Evolutionary conservation across 768 basidiomycete genomes (phyloP), one percentile per base, ranked within the genome.

Genomic region (Chiua virens): DNA sequence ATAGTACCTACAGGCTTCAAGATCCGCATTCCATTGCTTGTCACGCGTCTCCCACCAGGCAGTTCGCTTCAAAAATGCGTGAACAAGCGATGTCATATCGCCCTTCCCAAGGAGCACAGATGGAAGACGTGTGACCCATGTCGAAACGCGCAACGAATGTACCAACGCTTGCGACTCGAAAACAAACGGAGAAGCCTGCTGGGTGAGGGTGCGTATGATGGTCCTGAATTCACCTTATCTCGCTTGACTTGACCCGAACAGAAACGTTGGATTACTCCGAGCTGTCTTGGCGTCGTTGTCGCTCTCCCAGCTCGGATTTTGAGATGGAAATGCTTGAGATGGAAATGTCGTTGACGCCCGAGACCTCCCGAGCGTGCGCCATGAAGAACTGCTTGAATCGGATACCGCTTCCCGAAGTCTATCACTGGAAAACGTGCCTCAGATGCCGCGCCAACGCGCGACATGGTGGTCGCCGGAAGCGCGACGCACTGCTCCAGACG

Each of bases 41-140:
- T 48, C 4, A 32, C 49, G 0, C 62, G 14, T 41, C 59, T 55
- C 5, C 55, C 65, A 4, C 32, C 53, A 9, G 53, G 42, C 5
- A 32, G 20, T 10, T 8, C 5, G 5, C 35, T 46, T 20, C 59
- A 39, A 13, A 69, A 69, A 34, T 79, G 78, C 49, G 63, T 57
- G 3, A 68, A 66, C 47, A 58, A 60, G 36, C 51, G 61, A 42
- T 79, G 77, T 40, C 65, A 63, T 8, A 65, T 67, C 28, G 55
- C 62, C 7, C 56, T 79, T 23, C 60, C 69, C 2, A 45, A 45
- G 18, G 65, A 57, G 8, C 69, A 73, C 50, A 66, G 60, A 1
- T 74, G 74, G 75, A 77, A 79, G 55, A 70, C 66, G 9, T 79
- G 78, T 40, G 68, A 72, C 7, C 49, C 71, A 3, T 79, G 78